phyloP scores from a whole-genome alignment of 306 rosid genomes.

The Malus sylvestris region DNA sequence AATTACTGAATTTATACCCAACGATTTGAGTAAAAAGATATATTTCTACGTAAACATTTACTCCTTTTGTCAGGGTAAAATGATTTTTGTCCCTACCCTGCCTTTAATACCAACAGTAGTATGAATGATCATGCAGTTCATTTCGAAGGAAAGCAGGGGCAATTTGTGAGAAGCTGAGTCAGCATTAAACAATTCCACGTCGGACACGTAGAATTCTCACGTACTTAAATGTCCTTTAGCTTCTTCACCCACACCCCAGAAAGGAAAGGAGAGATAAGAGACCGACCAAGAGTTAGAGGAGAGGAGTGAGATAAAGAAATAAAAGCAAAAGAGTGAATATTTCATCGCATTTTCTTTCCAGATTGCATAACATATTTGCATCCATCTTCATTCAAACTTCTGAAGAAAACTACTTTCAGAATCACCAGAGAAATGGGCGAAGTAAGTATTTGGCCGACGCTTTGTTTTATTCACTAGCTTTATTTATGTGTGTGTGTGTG shows the following conservation, averaged over 20 bases:
- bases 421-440: constrained; percentile 50
- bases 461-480: neutral
- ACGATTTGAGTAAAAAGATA: neutral
- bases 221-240: constrained; percentile 25
- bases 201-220: constrained; percentile 45
- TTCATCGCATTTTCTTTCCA: neutral
- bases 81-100: neutral
- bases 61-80: neutral
- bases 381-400: neutral
- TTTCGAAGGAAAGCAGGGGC: constrained; percentile 22
- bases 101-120: neutral
- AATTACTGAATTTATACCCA: neutral
- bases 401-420: constrained; percentile 17
- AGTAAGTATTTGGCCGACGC: constrained; percentile 33
- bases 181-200: constrained; percentile 49
- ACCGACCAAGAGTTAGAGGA: neutral
- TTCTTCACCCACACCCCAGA: neutral
- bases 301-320: neutral
- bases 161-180: constrained; percentile 24
- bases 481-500: neutral
- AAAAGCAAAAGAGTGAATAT: neutral
- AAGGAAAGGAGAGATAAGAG: neutral
- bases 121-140: neutral
- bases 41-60: no score
- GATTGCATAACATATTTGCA: neutral